Evolutionary conservation across 352 stramenopile species (phyloP).

Genomic region (Plasmopara viticola): DNA sequence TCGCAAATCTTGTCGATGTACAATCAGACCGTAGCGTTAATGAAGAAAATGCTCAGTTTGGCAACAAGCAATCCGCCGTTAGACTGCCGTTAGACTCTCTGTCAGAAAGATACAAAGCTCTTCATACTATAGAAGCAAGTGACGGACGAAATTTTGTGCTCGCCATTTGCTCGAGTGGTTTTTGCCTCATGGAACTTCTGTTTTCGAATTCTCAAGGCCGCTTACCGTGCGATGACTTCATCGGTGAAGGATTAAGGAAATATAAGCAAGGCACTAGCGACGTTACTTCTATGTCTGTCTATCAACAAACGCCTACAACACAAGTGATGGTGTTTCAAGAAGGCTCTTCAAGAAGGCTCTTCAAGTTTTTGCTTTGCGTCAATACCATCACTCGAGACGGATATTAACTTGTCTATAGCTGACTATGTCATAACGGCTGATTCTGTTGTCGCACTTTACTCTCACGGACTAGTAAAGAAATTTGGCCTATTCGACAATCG

Average conservation of each 20-base stretch:
- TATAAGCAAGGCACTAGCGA: neutral
- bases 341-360: slow-evolving; percentile 3
- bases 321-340: slow-evolving; percentile 27
- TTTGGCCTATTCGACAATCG: slow-evolving; percentile 28
- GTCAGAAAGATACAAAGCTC: slow-evolving; percentile 26
- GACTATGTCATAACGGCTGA: slow-evolving; percentile 20
- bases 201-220: slow-evolving; percentile 20
- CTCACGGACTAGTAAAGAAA: slow-evolving; percentile 26
- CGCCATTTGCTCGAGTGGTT: slow-evolving; percentile 33
- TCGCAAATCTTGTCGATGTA: slow-evolving; percentile 7
- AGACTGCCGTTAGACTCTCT: slow-evolving; percentile 21
- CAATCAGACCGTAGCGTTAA: neutral
- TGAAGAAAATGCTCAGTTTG: neutral
- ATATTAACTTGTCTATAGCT: slow-evolving; percentile 8
- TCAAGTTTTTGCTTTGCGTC: slow-evolving; percentile 16
- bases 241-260: slow-evolving; percentile 22
- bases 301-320: slow-evolving; percentile 20
- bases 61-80: slow-evolving; percentile 3
- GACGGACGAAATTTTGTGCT: slow-evolving; percentile 25
- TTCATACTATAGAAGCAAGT: slow-evolving; percentile 15
- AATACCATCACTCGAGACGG: slow-evolving; percentile 4
- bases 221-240: slow-evolving; percentile 14
- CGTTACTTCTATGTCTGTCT: slow-evolving; percentile 20
- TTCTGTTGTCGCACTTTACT: slow-evolving; percentile 26
- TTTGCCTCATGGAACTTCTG: slow-evolving; percentile 34